Evolutionary conservation across 1,284 basidiomycete genomes (phyloP).

Genomic region (Naganishia liquefaciens): DNA sequence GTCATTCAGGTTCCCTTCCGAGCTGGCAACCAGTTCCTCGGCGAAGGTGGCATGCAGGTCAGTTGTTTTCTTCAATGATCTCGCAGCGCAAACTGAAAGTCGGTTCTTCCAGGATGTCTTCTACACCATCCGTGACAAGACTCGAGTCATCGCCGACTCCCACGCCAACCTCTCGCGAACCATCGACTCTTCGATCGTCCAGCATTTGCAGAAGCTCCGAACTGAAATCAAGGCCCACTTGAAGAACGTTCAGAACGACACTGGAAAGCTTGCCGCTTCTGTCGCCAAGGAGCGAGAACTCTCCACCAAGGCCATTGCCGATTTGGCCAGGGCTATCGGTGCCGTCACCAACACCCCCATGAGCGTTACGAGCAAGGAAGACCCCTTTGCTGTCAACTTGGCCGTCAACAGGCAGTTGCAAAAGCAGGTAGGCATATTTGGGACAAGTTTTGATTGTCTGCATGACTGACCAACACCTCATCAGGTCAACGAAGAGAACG

Average conservation of each 20-base stretch:
- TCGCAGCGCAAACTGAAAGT: neutral
- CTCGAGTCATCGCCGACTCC: constrained; percentile 89
- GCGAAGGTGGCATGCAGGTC: constrained; percentile 83
- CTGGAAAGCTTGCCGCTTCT: constrained; percentile 87
- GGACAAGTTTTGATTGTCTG: no score
- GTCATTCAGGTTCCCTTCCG: constrained; percentile 98
- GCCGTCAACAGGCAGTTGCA: constrained; percentile 83
- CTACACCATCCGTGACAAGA: constrained; percentile 91
- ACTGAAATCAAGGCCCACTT: constrained; percentile 95
- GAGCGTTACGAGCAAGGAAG: constrained; percentile 74
- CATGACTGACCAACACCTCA: no score
- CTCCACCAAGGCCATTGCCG: constrained; percentile 82
- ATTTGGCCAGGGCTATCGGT: constrained; percentile 83
- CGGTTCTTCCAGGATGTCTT: constrained; percentile 71
- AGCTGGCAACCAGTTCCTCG: constrained; percentile 91
- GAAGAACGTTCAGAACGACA: constrained; percentile 98
- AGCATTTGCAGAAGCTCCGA: constrained; percentile 92
- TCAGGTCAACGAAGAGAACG: constrained; percentile 96
- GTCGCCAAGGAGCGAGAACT: constrained; percentile 94
- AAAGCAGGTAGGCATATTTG: no score
- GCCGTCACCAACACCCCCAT: constrained; percentile 95
- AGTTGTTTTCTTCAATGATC: constrained; percentile 22
- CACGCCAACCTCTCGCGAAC: constrained; percentile 95
- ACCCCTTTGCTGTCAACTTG: constrained; percentile 80
- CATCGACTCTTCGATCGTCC: constrained; percentile 95